A percentile compares a stretch with the other conserved stretches of the same genome.
Evolutionary conservation across 352 stramenopile genomes (phyloP).

Genomic region (Pythium periplocum): DNA sequence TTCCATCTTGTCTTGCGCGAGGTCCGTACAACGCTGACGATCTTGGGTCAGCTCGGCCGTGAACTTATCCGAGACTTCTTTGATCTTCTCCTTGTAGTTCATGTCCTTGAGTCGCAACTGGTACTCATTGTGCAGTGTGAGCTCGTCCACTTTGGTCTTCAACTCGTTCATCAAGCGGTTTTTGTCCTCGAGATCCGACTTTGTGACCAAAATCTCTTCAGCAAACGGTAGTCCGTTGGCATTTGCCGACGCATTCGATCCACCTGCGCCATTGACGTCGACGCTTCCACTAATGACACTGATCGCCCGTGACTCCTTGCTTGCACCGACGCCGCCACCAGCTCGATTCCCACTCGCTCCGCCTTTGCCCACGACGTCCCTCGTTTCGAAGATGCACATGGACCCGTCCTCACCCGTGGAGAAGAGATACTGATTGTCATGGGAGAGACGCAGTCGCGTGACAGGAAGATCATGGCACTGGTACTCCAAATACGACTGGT

Average conservation of each 20-base stretch:
- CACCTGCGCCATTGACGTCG: slow-evolving; percentile 20
- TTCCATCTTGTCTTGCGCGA: slow-evolving; percentile 88
- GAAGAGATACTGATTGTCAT: slow-evolving; percentile 91
- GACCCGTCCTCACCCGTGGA: slow-evolving; percentile 90
- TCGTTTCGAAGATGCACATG: slow-evolving; percentile 88
- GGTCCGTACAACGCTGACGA: slow-evolving; percentile 84
- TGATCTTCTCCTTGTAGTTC: slow-evolving; percentile 95
- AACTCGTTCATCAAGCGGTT: slow-evolving; percentile 90
- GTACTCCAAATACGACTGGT: slow-evolving; percentile 46
- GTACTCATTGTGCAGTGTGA: slow-evolving; percentile 94
- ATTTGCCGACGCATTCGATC: slow-evolving; percentile 22
- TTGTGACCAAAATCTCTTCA: slow-evolving; percentile 93
- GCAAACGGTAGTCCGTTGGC: slow-evolving; percentile 74
- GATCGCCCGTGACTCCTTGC: slow-evolving; percentile 11
- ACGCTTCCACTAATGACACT: slow-evolving; percentile 9
- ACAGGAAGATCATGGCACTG: slow-evolving; percentile 80
- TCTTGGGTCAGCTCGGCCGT: slow-evolving; percentile 91
- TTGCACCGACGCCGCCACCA: slow-evolving; percentile 6
- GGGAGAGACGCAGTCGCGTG: slow-evolving; percentile 65
- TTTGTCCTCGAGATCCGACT: slow-evolving; percentile 92
- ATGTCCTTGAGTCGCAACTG: slow-evolving; percentile 94
- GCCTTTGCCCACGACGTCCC: slow-evolving; percentile 48
- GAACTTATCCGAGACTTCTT: slow-evolving; percentile 93
- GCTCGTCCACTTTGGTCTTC: slow-evolving; percentile 92
- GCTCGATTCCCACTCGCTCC: slow-evolving; percentile 22